phyloP scores from a whole-genome alignment of 768 basidiomycete species.

The Calocybe indica region DNA sequence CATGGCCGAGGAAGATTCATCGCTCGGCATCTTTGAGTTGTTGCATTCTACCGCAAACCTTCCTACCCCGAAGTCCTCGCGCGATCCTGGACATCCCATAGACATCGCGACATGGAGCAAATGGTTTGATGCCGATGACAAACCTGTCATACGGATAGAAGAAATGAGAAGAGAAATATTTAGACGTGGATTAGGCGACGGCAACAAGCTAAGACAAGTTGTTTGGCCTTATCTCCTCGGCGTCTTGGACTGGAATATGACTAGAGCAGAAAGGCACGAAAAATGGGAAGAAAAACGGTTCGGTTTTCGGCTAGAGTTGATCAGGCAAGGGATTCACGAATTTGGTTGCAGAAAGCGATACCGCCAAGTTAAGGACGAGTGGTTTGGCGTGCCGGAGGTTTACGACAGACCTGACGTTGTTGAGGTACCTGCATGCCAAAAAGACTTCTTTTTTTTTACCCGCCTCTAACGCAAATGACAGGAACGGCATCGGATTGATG shows the following conservation, averaged over 20 bases:
- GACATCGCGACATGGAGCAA: conserved; percentile 64
- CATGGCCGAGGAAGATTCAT: conserved; percentile 57
- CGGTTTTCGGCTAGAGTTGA: conserved; percentile 6
- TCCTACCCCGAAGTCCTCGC: conserved; percentile 76
- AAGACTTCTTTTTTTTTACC: too few species aligned
- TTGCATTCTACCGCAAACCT: conserved; percentile 74
- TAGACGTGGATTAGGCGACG: conserved; percentile 57
- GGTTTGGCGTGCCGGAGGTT: conserved; percentile 80
- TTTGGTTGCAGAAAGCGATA: conserved; percentile 52
- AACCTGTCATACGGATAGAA: conserved; percentile 56
- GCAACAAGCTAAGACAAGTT: conserved; percentile 54
- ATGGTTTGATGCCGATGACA: conserved; percentile 76
- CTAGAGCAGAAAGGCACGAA: conserved; percentile 49
- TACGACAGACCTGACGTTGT: conserved; percentile 75
- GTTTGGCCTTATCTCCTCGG: conserved; percentile 92
- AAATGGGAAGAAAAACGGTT: conserved; percentile 65
- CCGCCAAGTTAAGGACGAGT: conserved; percentile 64
- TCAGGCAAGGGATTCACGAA: background rate
- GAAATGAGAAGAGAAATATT: conserved; percentile 79
- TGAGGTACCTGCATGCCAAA: conserved; percentile 44
- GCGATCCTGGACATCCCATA: conserved; percentile 75
- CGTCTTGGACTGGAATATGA: conserved; percentile 76
- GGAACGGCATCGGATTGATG: conserved; percentile 93
- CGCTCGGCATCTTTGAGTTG: conserved; percentile 84
- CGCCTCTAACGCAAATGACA: conserved; percentile 13